Conservation (phyloP, 805 yeast species). For the Monosporozyma servazzii region DNA sequence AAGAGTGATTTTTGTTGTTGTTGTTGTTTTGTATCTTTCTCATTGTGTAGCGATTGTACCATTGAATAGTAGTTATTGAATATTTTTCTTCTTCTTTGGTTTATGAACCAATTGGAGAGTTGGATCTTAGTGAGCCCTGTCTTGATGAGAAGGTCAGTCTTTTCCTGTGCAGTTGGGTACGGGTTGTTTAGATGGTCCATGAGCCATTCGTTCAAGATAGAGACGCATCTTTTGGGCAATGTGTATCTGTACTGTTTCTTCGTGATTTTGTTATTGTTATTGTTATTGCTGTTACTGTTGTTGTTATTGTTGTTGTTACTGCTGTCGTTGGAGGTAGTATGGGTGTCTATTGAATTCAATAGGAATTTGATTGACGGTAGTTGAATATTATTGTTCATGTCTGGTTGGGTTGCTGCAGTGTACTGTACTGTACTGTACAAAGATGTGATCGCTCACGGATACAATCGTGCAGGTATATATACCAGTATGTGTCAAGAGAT, state of each 20-base stretch:
- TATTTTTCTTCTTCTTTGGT: conserved; percentile 71
- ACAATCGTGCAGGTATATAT: no score
- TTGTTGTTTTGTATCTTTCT: background rate
- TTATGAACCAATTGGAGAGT: conserved; percentile 79
- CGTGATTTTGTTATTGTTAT: background rate
- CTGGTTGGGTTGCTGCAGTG: background rate
- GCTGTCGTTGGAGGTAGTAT: background rate
- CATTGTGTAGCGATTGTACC: conserved; percentile 1
- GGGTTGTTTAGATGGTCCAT: conserved; percentile 69
- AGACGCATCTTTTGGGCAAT: conserved; percentile 70
- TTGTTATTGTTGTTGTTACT: background rate
- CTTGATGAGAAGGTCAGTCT: conserved; percentile 54
- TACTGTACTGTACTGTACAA: no score
- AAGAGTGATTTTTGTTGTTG: conserved; percentile 9
- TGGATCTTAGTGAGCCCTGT: conserved; percentile 79
- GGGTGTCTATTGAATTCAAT: background rate
- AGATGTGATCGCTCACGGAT: no score
- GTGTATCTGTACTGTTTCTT: conserved; percentile 42
- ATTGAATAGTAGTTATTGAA: conserved; percentile 27
- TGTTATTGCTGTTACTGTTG: no score
- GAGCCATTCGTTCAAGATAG: conserved; percentile 64
- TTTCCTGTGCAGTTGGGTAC: conserved; percentile 75
- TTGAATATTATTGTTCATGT: background rate
- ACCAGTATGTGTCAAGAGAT: no score
- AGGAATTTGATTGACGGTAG: conserved; percentile 4